phyloP scores from a whole-genome alignment of 116 monocot genomes.

The Zostera marina region DNA sequence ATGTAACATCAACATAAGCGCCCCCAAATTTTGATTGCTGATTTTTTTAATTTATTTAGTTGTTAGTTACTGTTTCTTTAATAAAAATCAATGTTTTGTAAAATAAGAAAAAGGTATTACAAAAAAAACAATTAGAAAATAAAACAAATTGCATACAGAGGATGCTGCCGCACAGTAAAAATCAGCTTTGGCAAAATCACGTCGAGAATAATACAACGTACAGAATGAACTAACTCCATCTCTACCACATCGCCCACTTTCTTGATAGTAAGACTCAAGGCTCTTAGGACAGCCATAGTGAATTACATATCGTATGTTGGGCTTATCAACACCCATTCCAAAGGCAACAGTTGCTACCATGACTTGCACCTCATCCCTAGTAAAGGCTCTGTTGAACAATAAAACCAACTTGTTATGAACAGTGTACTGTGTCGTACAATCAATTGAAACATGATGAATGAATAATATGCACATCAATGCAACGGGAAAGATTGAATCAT shows the following conservation, averaged over 20 bases:
- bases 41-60: too few species aligned
- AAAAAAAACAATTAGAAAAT: neutral
- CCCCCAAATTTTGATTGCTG: too few species aligned
- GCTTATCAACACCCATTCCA: conserved; percentile 99
- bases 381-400: conserved; percentile 51
- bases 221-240: conserved; percentile 85
- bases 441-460: neutral
- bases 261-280: conserved; percentile 92
- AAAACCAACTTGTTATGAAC: neutral
- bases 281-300: conserved; percentile 98
- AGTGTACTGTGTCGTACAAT: too few species aligned
- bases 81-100: too few species aligned
- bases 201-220: conserved; percentile 83
- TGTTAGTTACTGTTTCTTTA: too few species aligned
- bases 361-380: conserved; percentile 71
- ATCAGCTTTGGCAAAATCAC: conserved; percentile 86
- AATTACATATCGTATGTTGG: conserved; percentile 88
- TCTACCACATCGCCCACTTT: conserved; percentile 96
- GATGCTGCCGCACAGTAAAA: conserved; percentile 64
- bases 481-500: neutral
- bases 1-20: too few species aligned
- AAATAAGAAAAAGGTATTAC: too few species aligned
- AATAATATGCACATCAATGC: neutral
- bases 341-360: conserved; percentile 98
- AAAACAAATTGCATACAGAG: conserved; percentile 33